Conservation (phyloP, 441 rosid genomes). For the Adansonia rubrostipa region DNA sequence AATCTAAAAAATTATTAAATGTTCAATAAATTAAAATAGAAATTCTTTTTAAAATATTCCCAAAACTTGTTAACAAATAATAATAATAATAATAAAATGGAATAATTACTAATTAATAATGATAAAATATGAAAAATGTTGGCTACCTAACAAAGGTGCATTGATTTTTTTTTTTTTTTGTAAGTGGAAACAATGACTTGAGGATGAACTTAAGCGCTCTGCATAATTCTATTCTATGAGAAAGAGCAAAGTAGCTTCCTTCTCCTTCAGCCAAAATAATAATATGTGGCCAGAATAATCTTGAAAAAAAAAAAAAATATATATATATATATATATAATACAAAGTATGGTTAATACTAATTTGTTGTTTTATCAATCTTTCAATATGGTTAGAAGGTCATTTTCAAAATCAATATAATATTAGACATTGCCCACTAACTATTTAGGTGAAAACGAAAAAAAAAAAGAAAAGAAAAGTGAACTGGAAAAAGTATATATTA, state of each 20-base stretch:
- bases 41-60: no score
- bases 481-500: no score
- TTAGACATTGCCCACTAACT: not conserved
- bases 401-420: conserved; percentile 19
- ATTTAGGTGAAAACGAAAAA: no score
- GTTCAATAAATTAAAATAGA: no score
- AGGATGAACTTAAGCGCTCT: not conserved
- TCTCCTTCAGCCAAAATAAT: not conserved
- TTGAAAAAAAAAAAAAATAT: not conserved
- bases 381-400: conserved; percentile 23
- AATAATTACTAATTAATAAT: no score
- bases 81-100: no score
- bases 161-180: no score
- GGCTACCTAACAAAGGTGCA: no score
- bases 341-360: not conserved
- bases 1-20: no score
- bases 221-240: not conserved
- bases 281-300: not conserved
- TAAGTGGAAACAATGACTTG: not conserved
- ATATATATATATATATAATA: not conserved
- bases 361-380: not conserved
- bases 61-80: no score
- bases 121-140: no score
- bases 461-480: no score
- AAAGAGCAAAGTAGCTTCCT: not conserved